Evolutionary conservation across 176 grass and related monocot genomes (phyloP).

Genomic region (Melocanna baccifera): DNA sequence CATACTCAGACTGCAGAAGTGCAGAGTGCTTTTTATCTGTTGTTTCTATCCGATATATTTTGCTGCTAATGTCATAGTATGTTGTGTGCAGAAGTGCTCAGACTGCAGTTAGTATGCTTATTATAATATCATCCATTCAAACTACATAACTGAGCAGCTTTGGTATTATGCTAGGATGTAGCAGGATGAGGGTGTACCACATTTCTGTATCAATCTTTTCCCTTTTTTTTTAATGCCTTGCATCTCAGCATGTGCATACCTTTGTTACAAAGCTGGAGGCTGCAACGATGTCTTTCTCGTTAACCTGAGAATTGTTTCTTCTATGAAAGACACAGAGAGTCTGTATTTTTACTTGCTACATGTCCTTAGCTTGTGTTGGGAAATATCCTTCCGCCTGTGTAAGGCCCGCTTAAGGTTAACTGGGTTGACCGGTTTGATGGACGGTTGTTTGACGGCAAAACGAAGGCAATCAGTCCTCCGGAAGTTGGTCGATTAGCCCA

Average conservation of each 20-base stretch:
- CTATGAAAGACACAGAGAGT: conserved; percentile 40
- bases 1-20: too few relatives aligned
- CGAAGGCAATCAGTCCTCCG: too few relatives aligned
- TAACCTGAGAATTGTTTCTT: conserved; percentile 27
- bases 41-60: background rate
- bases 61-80: background rate
- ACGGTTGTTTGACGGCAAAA: too few relatives aligned
- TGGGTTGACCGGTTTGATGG: too few relatives aligned
- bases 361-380: background rate
- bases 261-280: conserved; percentile 4
- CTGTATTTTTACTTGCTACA: background rate
- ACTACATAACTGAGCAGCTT: conserved; percentile 31
- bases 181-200: background rate
- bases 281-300: conserved; percentile 1
- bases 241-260: background rate
- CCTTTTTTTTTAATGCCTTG: background rate
- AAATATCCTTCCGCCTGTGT: background rate
- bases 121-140: background rate
- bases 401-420: too few relatives aligned
- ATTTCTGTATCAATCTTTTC: background rate
- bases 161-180: background rate
- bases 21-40: background rate
- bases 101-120: background rate
- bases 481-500: too few relatives aligned
- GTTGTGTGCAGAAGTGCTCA: background rate